Conservation (phyloP, 2,329 filamentous ascomycete genomes). For the Fusarium sp. region DNA sequence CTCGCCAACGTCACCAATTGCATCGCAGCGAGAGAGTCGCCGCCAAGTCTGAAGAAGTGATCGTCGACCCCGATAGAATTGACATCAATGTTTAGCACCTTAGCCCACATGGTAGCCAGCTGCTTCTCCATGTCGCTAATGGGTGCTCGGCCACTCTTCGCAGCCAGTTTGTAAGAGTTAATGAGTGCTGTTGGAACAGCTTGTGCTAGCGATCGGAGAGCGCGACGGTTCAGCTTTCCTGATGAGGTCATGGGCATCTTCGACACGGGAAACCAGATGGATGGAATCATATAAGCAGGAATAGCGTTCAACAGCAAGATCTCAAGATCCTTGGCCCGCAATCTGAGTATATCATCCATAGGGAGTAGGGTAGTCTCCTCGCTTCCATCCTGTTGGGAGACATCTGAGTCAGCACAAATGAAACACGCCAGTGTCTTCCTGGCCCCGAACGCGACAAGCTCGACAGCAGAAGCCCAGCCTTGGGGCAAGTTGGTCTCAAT, state of each 20-base stretch:
- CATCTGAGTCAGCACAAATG: constrained; percentile 19
- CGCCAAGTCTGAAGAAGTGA: constrained; percentile 59
- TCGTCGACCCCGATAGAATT: constrained; percentile 42
- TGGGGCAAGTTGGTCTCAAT: constrained; percentile 43
- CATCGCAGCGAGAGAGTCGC: constrained; percentile 48
- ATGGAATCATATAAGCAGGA: constrained; percentile 56
- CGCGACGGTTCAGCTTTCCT: constrained; percentile 59
- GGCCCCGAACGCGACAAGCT: constrained; percentile 24
- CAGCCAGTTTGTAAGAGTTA: constrained; percentile 24
- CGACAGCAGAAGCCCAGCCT: constrained; percentile 33
- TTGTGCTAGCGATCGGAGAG: constrained; percentile 39
- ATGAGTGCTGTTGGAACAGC: constrained; percentile 6
- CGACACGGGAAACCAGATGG: constrained; percentile 54
- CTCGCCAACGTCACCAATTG: constrained; percentile 49
- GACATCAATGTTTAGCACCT: constrained; percentile 11
- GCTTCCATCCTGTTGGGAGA: background rate
- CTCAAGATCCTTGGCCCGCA: constrained; percentile 16
- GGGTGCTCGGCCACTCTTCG: constrained; percentile 48
- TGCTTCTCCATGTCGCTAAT: constrained; percentile 45
- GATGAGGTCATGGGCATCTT: constrained; percentile 57
- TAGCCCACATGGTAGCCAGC: constrained; percentile 31
- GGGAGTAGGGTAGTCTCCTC: background rate
- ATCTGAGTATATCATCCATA: constrained; percentile 1
- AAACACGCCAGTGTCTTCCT: constrained; percentile 39
- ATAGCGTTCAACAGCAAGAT: constrained; percentile 30